Evolutionary conservation across 257 asterid species (phyloP).

Genomic region (Penstemon davidsonii): DNA sequence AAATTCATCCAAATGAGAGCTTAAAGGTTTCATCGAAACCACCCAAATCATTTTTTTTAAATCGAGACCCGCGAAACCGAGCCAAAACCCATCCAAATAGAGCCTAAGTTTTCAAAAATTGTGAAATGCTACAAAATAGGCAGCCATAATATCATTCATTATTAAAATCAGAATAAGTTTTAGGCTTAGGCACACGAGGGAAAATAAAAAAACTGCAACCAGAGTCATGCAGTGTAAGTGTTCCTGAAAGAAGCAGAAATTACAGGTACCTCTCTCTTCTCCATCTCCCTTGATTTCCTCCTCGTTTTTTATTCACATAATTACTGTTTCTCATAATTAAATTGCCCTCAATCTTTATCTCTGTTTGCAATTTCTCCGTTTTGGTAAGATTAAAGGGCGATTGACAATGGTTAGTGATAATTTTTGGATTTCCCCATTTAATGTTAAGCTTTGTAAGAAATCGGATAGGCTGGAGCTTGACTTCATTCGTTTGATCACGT

Average conservation of each 20-base stretch:
- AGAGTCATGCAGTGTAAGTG: slow-evolving; percentile 34
- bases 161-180: background rate
- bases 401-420: slow-evolving; percentile 13
- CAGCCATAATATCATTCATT: background rate
- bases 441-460: slow-evolving; percentile 14
- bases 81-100: too few species aligned
- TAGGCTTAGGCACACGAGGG: background rate
- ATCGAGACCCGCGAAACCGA: too few species aligned
- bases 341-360: background rate
- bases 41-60: too few species aligned
- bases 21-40: too few species aligned
- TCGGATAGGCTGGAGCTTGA: slow-evolving; percentile 41
- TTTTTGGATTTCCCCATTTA: slow-evolving; percentile 23
- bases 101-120: background rate
- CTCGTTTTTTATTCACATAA: background rate
- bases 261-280: slow-evolving; percentile 5
- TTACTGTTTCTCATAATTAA: background rate
- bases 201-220: background rate
- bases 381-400: slow-evolving; percentile 12
- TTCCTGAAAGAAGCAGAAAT: slow-evolving; percentile 29
- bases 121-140: background rate
- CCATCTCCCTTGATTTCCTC: slow-evolving; percentile 14
- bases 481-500: slow-evolving; percentile 28
- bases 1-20: too few species aligned
- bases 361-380: background rate